Evolutionary conservation across 2,329 filamentous ascomycete species (phyloP).

Genomic region (Colletotrichum theobromicola): DNA sequence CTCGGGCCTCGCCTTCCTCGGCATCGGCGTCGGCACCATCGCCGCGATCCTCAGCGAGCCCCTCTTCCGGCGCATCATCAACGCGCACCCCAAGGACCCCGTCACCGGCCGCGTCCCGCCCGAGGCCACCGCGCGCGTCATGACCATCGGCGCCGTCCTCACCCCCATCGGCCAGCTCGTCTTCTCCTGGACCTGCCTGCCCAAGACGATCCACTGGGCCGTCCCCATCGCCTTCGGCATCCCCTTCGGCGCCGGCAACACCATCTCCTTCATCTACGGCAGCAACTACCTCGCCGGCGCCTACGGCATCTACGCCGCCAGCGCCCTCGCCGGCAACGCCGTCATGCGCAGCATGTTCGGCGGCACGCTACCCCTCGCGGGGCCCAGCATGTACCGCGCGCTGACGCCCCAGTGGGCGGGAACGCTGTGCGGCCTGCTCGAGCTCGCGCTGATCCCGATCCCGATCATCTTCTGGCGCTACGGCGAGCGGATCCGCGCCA

Average conservation of each 20-base stretch:
- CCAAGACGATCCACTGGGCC: slow-evolving; percentile 80
- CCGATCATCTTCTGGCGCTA: slow-evolving; percentile 78
- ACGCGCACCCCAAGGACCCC: slow-evolving; percentile 75
- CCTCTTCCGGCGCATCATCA: slow-evolving; percentile 77
- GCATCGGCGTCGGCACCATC: slow-evolving; percentile 69
- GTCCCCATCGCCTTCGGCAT: slow-evolving; percentile 78
- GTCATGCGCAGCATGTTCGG: slow-evolving; percentile 76
- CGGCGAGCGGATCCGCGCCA: slow-evolving; percentile 57
- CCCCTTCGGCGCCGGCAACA: slow-evolving; percentile 80
- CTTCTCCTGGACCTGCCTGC: slow-evolving; percentile 89
- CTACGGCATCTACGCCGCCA: slow-evolving; percentile 80
- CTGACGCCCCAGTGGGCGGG: slow-evolving; percentile 81
- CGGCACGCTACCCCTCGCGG: slow-evolving; percentile 79
- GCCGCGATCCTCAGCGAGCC: slow-evolving; percentile 70
- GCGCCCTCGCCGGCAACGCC: slow-evolving; percentile 79
- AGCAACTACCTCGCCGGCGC: slow-evolving; percentile 80
- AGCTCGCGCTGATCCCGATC: slow-evolving; percentile 78
- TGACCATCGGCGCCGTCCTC: slow-evolving; percentile 77
- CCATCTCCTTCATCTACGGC: slow-evolving; percentile 80
- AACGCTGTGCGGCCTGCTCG: slow-evolving; percentile 75
- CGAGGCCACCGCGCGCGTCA: slow-evolving; percentile 81
- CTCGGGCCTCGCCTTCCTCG: slow-evolving; percentile 79
- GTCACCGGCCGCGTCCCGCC: slow-evolving; percentile 75
- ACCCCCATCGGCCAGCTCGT: slow-evolving; percentile 81
- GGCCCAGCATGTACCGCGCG: slow-evolving; percentile 71